phyloP scores from a whole-genome alignment of 2,329 filamentous ascomycete species.

The Alternaria sp. region DNA sequence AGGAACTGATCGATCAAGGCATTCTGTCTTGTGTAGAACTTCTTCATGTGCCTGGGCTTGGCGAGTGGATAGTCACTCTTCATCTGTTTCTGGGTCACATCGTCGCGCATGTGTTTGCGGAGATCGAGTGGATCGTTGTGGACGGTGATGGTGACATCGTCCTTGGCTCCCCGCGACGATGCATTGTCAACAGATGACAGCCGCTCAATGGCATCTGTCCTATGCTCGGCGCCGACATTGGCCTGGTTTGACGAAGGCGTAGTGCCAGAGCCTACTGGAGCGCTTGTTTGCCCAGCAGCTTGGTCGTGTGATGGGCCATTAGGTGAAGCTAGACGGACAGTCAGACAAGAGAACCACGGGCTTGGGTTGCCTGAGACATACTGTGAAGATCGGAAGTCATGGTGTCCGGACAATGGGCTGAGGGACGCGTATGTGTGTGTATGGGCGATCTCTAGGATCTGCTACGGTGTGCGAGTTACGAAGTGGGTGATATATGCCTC shows the following conservation, averaged over 20 bases:
- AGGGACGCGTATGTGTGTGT: slow-evolving; percentile 16
- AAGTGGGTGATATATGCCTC: slow-evolving; percentile 24
- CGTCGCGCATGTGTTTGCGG: slow-evolving; percentile 40
- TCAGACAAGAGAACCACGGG: slow-evolving; percentile 29
- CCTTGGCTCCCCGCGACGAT: slow-evolving; percentile 31
- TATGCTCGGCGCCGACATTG: slow-evolving; percentile 22
- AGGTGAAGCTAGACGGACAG: slow-evolving; percentile 33
- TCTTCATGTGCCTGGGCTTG: slow-evolving; percentile 24
- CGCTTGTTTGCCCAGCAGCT: slow-evolving; percentile 36
- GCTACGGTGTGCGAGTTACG: slow-evolving; percentile 27
- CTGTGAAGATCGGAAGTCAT: slow-evolving; percentile 43
- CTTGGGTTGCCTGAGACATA: slow-evolving; percentile 32
- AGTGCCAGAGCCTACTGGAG: slow-evolving; percentile 30
- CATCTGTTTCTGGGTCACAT: slow-evolving; percentile 55
- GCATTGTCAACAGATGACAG: slow-evolving; percentile 26
- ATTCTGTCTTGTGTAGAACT: slow-evolving; percentile 52
- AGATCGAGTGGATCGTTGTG: slow-evolving; percentile 48
- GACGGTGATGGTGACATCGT: slow-evolving; percentile 23
- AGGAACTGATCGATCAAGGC: slow-evolving; percentile 57
- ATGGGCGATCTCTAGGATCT: slow-evolving; percentile 26
- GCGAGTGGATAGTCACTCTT: slow-evolving; percentile 36
- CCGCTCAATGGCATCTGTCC: slow-evolving; percentile 33
- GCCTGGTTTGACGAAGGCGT: slow-evolving; percentile 32
- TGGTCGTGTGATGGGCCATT: slow-evolving; percentile 32
- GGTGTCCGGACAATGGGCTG: slow-evolving; percentile 26